These are phyloP conservation scores for Coemansia sp. DNA, from an alignment of 192 early-diverging fungal species.

Conservation along the genomic window DNA sequence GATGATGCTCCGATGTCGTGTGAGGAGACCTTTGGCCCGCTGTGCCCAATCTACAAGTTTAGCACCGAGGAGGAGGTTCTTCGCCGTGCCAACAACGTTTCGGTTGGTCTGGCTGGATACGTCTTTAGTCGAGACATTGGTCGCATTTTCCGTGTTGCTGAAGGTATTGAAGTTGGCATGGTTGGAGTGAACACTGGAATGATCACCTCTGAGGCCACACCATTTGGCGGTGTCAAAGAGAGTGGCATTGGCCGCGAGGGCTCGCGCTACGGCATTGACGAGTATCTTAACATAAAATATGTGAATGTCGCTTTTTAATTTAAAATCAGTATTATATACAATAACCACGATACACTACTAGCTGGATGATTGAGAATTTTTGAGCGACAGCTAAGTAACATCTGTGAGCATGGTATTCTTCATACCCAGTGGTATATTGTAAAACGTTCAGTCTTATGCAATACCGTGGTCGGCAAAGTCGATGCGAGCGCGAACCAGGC, in stretches of 20 bases:
- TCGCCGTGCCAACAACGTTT: constrained; percentile 67
- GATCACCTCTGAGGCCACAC: constrained; percentile 54
- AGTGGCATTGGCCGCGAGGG: constrained; percentile 62
- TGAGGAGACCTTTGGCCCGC: constrained; percentile 92
- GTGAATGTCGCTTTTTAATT: constrained; percentile 30
- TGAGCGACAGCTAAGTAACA: no score
- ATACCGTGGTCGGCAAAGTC: constrained; percentile 19
- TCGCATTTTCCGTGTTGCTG: constrained; percentile 77
- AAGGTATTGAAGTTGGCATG: constrained; percentile 82
- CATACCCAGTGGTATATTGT: no score
- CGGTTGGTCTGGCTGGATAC: constrained; percentile 80
- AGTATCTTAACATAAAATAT: constrained; percentile 48
- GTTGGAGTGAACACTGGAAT: constrained; percentile 83
- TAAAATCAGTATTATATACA: no score
- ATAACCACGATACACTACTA: no score
- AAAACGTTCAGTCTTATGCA: background rate
- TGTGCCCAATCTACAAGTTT: constrained; percentile 78
- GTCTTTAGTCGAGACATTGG: constrained; percentile 76
- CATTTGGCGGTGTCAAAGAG: constrained; percentile 66
- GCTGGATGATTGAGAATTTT: no score
- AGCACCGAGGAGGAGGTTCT: constrained; percentile 78
- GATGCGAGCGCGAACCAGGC: constrained; percentile 25
- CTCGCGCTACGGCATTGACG: constrained; percentile 54
- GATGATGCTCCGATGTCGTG: constrained; percentile 65
- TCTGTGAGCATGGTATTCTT: no score